Evolutionary conservation across 2,329 filamentous ascomycete species (phyloP).

Genomic region (Fusarium concolor): DNA sequence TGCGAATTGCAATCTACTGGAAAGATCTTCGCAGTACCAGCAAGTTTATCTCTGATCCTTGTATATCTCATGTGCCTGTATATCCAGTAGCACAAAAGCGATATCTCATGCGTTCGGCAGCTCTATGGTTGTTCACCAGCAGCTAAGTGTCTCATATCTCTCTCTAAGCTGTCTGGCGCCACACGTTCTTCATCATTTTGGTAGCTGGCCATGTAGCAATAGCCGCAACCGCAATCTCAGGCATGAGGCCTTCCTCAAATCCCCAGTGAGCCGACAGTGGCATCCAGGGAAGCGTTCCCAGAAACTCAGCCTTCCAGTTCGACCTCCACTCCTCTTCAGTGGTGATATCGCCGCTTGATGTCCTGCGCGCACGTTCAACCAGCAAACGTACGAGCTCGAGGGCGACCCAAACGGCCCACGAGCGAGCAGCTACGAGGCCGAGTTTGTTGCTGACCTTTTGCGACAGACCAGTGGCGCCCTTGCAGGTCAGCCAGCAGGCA

Average conservation of each 20-base stretch:
- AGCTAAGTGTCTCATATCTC: background rate
- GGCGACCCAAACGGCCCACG: constrained; percentile 83
- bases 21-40: background rate
- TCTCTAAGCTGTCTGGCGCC: constrained; percentile 53
- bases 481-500: constrained; percentile 78
- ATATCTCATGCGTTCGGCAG: background rate
- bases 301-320: constrained; percentile 73
- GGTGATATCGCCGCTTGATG: constrained; percentile 48
- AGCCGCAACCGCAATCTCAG: constrained; percentile 56
- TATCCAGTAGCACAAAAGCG: background rate
- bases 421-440: constrained; percentile 79
- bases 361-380: constrained; percentile 57
- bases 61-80: background rate
- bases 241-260: constrained; percentile 68
- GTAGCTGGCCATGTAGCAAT: constrained; percentile 59
- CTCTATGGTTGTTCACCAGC: background rate
- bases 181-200: constrained; percentile 59
- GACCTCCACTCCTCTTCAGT: constrained; percentile 57
- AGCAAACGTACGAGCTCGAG: constrained; percentile 78
- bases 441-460: constrained; percentile 69
- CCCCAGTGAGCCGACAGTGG: constrained; percentile 90
- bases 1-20: background rate
- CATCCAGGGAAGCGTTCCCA: constrained; percentile 79
- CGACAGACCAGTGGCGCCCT: constrained; percentile 73
- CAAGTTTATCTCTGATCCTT: background rate